Percentiles rank a stretch among this genome's conserved stretches.
phyloP scores from a whole-genome alignment of 2,329 filamentous ascomycete species.

The Reticulascus tulasneorum region DNA sequence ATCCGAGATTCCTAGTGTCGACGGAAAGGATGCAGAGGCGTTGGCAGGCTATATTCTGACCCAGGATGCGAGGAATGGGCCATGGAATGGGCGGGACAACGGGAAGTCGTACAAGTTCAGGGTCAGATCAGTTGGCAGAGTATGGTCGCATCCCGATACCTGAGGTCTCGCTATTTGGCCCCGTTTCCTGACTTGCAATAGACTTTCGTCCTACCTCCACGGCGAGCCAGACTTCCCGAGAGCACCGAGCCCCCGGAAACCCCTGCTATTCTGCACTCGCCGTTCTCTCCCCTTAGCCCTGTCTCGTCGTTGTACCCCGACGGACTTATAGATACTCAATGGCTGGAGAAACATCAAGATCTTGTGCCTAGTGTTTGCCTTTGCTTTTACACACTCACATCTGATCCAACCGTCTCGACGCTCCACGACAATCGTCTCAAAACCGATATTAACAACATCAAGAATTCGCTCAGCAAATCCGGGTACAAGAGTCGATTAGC shows the following conservation, averaged over 20 bases:
- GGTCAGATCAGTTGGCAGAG: slow-evolving; percentile 73
- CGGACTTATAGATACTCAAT: slow-evolving; percentile 75
- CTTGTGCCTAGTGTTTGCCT: slow-evolving; percentile 76
- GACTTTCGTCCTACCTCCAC: slow-evolving; percentile 54
- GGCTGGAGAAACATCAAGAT: slow-evolving; percentile 86
- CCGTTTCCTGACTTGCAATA: slow-evolving; percentile 28
- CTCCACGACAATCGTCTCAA: slow-evolving; percentile 86
- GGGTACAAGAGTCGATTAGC: slow-evolving; percentile 76
- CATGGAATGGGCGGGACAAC: slow-evolving; percentile 62
- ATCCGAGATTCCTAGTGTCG: slow-evolving; percentile 67
- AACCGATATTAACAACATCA: slow-evolving; percentile 76
- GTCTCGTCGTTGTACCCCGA: slow-evolving; percentile 82
- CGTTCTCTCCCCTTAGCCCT: slow-evolving; percentile 84
- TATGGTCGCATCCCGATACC: slow-evolving; percentile 56
- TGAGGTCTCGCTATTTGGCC: slow-evolving; percentile 13
- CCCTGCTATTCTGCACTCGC: slow-evolving; percentile 71
- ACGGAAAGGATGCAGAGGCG: slow-evolving; percentile 59
- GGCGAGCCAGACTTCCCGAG: slow-evolving; percentile 50
- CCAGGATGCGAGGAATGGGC: slow-evolving; percentile 58
- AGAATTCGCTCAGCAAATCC: slow-evolving; percentile 60
- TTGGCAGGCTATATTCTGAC: slow-evolving; percentile 64
- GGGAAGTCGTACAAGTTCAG: slow-evolving; percentile 57
- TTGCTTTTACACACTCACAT: slow-evolving; percentile 74
- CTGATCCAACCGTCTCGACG: slow-evolving; percentile 68
- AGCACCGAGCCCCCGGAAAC: slow-evolving; percentile 44